A percentile compares a stretch with the other conserved stretches of the same genome.
Conservation (phyloP, 208 protist species). For the Tritrichomonas foetus region DNA sequence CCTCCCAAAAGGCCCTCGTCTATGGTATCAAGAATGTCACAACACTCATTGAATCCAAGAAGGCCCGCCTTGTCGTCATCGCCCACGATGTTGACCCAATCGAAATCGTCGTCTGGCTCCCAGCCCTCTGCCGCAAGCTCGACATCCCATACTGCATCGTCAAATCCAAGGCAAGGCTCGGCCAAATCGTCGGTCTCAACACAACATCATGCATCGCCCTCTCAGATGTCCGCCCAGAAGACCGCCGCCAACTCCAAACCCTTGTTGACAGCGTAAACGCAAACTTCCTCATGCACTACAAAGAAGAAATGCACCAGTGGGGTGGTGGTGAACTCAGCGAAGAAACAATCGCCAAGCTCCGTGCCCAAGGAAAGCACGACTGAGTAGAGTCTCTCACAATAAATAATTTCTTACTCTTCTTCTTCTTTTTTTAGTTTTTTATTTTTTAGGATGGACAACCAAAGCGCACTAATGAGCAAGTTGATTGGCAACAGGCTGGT, state of each 20-base stretch:
- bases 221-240: conserved; percentile 82
- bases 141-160: conserved; percentile 98
- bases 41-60: conserved; percentile 90
- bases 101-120: too few relatives aligned
- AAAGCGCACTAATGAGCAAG: too few relatives aligned
- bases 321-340: conserved; percentile 24
- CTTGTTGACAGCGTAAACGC: conserved; percentile 13
- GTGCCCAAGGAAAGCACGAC: too few relatives aligned
- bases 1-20: conserved; percentile 77
- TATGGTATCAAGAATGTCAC: conserved; percentile 96
- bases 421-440: too few relatives aligned
- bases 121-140: conserved; percentile 95
- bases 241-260: not conserved
- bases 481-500: too few relatives aligned
- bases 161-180: conserved; percentile 94
- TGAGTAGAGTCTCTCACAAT: too few relatives aligned
- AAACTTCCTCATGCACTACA: not conserved
- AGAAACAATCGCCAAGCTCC: conserved; percentile 28
- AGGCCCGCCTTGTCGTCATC: conserved; percentile 96
- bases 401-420: too few relatives aligned
- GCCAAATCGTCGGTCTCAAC: conserved; percentile 89
- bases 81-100: too few relatives aligned
- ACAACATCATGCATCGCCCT: conserved; percentile 85
- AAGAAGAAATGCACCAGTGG: conserved; percentile 33
- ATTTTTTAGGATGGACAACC: too few relatives aligned